A percentile compares a stretch with the other conserved stretches of the same genome.
phyloP scores from a whole-genome alignment of 2,329 filamentous ascomycete species.

The Lasiodiplodia sp. region DNA sequence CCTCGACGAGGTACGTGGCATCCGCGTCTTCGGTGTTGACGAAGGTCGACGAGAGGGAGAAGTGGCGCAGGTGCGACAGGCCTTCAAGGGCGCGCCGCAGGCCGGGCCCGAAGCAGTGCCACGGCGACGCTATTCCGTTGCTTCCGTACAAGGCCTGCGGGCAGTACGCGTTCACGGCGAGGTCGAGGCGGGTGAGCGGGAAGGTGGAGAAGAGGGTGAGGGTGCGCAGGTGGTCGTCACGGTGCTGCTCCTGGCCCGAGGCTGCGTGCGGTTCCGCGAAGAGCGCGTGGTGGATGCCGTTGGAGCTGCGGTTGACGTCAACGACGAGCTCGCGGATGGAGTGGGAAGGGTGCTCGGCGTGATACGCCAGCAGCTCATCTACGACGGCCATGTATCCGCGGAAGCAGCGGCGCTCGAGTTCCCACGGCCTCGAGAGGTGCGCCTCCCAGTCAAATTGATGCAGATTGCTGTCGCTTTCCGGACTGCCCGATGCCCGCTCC shows the following conservation, averaged over 20 bases:
- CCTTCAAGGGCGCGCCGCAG: background rate
- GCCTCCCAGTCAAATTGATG: background rate
- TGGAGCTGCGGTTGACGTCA: constrained; percentile 34
- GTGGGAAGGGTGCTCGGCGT: constrained; percentile 30
- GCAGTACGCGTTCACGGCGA: constrained; percentile 2
- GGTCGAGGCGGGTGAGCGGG: background rate
- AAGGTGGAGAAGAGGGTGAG: background rate
- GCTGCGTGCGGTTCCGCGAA: background rate
- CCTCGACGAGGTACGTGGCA: background rate
- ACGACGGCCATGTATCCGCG: constrained; percentile 44
- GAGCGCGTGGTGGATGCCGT: constrained; percentile 3
- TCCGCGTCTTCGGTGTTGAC: background rate
- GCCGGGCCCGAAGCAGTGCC: constrained; percentile 5
- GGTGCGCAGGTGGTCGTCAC: background rate
- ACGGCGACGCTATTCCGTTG: background rate
- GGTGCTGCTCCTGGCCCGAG: background rate
- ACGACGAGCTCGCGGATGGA: constrained; percentile 47
- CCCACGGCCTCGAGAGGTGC: background rate
- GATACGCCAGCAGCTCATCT: constrained; percentile 37
- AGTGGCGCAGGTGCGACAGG: background rate
- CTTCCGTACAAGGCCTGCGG: background rate
- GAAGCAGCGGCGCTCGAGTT: constrained; percentile 33
- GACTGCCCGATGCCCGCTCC: background rate
- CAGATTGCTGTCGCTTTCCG: background rate
- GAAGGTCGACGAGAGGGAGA: background rate